Percentiles rank a stretch among this genome's conserved stretches.
These are phyloP conservation scores for Exophiala viscosa DNA, from an alignment of 2,329 filamentous ascomycete genomes.

Conservation along the genomic window DNA sequence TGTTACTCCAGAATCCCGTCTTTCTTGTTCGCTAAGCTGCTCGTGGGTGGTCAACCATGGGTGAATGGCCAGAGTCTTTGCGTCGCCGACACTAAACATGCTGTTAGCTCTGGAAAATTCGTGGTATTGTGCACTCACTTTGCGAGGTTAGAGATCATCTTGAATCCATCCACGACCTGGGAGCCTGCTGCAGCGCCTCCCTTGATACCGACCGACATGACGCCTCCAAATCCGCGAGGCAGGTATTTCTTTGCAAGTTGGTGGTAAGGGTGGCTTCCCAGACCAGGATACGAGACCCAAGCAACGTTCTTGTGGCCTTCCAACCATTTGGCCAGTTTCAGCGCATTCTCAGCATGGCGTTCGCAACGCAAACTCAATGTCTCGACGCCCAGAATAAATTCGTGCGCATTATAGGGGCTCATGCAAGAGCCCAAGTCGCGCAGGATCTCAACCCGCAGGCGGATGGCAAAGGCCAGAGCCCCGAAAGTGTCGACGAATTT, in stretches of 20 bases:
- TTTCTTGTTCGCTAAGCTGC: conserved; percentile 77
- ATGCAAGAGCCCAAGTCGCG: conserved; percentile 79
- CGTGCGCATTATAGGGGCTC: conserved; percentile 89
- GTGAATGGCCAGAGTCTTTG: conserved; percentile 85
- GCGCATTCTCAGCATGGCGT: conserved; percentile 78
- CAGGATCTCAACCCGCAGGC: conserved; percentile 82
- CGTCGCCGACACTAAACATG: conserved; percentile 65
- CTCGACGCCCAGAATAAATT: conserved; percentile 83
- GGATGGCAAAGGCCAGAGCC: conserved; percentile 73
- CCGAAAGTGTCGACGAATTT: conserved; percentile 95
- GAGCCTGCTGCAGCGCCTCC: conserved; percentile 78
- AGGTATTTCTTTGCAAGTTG: conserved; percentile 82
- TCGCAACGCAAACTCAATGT: conserved; percentile 83
- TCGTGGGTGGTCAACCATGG: conserved; percentile 88
- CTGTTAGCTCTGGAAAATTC: conserved; percentile 2
- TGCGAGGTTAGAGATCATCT: conserved; percentile 90
- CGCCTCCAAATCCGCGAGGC: conserved; percentile 77
- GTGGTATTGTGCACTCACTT: conserved; percentile 53
- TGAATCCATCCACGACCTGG: conserved; percentile 88
- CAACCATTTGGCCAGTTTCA: conserved; percentile 76
- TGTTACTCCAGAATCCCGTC: conserved; percentile 69
- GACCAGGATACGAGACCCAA: conserved; percentile 92
- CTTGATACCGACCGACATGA: conserved; percentile 90
- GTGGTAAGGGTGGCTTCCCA: conserved; percentile 77
- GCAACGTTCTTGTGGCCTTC: conserved; percentile 77